Evolutionary conservation across 768 basidiomycete species (phyloP).

Genomic region (Hygrocybe coccinea): DNA sequence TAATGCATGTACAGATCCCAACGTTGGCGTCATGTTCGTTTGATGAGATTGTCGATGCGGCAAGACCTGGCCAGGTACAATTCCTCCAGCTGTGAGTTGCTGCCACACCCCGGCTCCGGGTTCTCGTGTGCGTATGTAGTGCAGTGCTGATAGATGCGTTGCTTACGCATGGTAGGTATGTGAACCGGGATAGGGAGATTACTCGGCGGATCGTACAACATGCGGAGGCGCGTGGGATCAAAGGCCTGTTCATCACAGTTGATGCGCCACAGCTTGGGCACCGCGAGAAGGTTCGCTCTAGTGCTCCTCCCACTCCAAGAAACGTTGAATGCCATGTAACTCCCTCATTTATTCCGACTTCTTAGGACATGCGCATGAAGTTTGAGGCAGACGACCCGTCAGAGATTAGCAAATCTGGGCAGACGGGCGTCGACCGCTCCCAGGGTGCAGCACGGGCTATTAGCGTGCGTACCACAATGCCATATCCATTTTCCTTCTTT

Average conservation of each 20-base stretch:
- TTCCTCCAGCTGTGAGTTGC: conserved; percentile 74
- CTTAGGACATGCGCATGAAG: conserved; percentile 89
- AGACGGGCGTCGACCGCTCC: conserved; percentile 63
- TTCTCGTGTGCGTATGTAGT: not conserved
- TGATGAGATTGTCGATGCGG: conserved; percentile 90
- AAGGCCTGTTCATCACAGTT: conserved; percentile 93
- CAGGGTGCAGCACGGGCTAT: conserved; percentile 95
- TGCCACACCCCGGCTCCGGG: no score
- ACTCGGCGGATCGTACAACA: conserved; percentile 86
- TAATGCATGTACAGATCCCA: conserved; percentile 61
- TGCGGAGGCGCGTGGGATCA: conserved; percentile 86
- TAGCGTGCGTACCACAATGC: conserved; percentile 47
- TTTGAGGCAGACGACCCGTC: conserved; percentile 77
- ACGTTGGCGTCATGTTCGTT: conserved; percentile 94
- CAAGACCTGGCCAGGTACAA: conserved; percentile 70
- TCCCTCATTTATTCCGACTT: not conserved
- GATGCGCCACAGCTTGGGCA: conserved; percentile 96
- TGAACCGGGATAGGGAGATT: conserved; percentile 83
- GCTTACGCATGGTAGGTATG: conserved; percentile 51
- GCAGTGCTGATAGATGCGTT: not conserved
- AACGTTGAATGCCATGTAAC: not conserved
- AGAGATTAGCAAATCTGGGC: conserved; percentile 48
- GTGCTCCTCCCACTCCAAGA: not conserved
- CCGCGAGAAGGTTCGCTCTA: conserved; percentile 56
- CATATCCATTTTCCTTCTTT: not conserved